These are phyloP conservation scores for Rhodofomes roseus DNA, from an alignment of 1,284 basidiomycete species.

Conservation along the genomic window DNA sequence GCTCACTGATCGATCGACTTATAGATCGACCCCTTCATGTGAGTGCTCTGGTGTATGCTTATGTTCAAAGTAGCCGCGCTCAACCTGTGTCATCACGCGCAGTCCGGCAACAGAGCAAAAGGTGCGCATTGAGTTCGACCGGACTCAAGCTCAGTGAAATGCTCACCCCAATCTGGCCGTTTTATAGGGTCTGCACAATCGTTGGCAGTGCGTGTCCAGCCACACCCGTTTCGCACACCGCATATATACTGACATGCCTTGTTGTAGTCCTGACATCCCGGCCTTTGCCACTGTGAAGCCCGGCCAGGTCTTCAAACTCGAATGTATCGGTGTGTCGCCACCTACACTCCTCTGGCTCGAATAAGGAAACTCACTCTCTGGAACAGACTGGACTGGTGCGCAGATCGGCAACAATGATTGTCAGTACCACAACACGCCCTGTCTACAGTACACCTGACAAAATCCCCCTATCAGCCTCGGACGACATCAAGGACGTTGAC, in stretches of 20 bases:
- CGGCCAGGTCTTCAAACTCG: constrained; percentile 67
- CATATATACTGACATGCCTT: neutral
- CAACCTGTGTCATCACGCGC: neutral
- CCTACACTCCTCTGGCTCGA: neutral
- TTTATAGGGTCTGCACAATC: constrained; percentile 59
- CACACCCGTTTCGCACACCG: neutral
- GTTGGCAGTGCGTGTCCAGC: constrained; percentile 61
- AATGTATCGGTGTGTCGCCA: constrained; percentile 56
- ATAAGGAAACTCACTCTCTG: neutral
- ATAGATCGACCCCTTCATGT: constrained; percentile 63
- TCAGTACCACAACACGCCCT: constrained; percentile 29
- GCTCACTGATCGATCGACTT: neutral
- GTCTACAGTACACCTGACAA: neutral
- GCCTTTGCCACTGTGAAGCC: constrained; percentile 60
- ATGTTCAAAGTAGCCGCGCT: neutral
- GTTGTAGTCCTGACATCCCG: constrained; percentile 63
- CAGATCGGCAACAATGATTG: constrained; percentile 76
- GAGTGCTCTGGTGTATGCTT: constrained; percentile 19
- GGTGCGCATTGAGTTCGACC: constrained; percentile 27
- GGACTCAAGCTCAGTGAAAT: neutral
- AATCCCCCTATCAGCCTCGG: constrained; percentile 40
- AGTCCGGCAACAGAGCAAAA: constrained; percentile 64
- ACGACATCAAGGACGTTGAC: constrained; percentile 67
- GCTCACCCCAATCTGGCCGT: neutral
- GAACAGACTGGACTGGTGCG: constrained; percentile 67